Conservation (phyloP, 164 flowering plant genomes). For the Chloranthus sessilifolius region DNA sequence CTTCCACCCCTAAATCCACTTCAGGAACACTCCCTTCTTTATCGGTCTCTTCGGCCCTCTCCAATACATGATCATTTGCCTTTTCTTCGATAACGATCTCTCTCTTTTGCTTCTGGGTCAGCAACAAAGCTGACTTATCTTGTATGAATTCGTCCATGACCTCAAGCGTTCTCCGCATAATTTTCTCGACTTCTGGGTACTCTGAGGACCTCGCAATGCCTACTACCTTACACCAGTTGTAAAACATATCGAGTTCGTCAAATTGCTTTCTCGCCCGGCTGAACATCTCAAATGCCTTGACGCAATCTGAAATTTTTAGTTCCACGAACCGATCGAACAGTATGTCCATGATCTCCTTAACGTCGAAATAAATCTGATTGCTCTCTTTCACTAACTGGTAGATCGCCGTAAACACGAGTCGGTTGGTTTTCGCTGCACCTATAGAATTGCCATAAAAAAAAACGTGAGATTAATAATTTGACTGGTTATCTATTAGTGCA, state of each 20-base stretch:
- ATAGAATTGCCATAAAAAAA: not conserved
- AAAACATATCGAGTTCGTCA: conserved; percentile 54
- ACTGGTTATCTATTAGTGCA: too few species aligned
- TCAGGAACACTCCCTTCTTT: too few species aligned
- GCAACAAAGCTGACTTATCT: conserved; percentile 23
- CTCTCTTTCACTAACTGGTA: conserved; percentile 74
- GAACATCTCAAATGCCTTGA: conserved; percentile 61
- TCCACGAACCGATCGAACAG: conserved; percentile 77
- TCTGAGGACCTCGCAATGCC: conserved; percentile 41
- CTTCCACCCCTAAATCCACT: too few species aligned
- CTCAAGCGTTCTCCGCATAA: conserved; percentile 36
- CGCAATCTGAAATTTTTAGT: conserved; percentile 57
- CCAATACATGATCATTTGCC: too few species aligned
- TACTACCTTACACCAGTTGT: conserved; percentile 29
- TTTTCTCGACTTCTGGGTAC: conserved; percentile 45
- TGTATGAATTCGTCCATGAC: conserved; percentile 43
- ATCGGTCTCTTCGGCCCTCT: too few species aligned
- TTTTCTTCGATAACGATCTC: conserved; percentile 15
- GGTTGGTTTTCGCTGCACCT: conserved; percentile 58
- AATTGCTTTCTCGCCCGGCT: conserved; percentile 64
- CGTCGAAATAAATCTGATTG: conserved; percentile 61
- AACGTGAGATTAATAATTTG: too few species aligned
- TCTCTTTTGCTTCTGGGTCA: not conserved
- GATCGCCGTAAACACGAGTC: conserved; percentile 56
- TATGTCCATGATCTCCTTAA: conserved; percentile 56